Conservation (phyloP, 78 protist species). For the Creolimax fragrantissima region DNA sequence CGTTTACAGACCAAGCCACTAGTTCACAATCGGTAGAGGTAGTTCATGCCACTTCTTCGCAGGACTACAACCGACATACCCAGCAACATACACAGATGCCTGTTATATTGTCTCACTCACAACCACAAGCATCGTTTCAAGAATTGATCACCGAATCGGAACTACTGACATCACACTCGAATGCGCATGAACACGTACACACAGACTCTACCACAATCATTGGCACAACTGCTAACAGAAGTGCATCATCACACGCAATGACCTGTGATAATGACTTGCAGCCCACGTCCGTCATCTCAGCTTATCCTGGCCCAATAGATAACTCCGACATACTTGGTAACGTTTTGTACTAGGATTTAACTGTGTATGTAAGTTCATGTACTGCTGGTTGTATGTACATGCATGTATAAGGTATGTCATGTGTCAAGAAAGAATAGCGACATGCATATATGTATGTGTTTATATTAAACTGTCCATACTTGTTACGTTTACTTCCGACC, state of each 20-base stretch:
- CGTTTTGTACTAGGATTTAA: neutral
- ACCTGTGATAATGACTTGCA: too few relatives aligned
- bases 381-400: neutral
- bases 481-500: neutral
- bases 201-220: neutral
- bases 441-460: neutral
- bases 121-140: too few relatives aligned
- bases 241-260: neutral
- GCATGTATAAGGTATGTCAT: neutral
- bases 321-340: neutral
- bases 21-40: too few relatives aligned
- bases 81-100: too few relatives aligned
- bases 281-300: too few relatives aligned
- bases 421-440: neutral
- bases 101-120: too few relatives aligned
- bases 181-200: neutral
- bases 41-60: too few relatives aligned
- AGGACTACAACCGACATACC: too few relatives aligned
- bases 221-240: neutral
- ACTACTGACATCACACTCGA: neutral
- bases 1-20: too few relatives aligned
- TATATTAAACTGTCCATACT: neutral
- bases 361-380: neutral
- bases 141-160: too few relatives aligned
- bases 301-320: too few relatives aligned